These are phyloP conservation scores for Atalantia buxifolia DNA, from an alignment of 345 rosid genomes.

Conservation along the genomic window DNA sequence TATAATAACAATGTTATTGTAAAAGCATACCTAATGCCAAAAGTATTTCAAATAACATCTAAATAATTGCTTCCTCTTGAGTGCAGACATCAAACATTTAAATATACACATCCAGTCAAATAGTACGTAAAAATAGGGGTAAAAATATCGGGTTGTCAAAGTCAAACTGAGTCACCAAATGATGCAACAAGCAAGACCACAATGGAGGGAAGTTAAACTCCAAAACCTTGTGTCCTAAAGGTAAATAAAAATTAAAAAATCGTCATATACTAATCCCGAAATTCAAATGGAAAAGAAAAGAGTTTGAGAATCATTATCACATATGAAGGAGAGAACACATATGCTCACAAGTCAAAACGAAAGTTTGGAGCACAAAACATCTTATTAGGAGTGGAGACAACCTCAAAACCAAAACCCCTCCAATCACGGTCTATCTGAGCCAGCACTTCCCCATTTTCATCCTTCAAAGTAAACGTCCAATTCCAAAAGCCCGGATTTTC, in stretches of 20 bases:
- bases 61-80: not conserved
- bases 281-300: no score
- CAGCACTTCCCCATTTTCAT: slow-evolving; percentile 64
- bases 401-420: slow-evolving; percentile 99
- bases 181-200: not conserved
- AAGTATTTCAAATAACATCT: not conserved
- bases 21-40: not conserved
- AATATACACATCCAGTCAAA: not conserved
- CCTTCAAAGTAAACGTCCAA: slow-evolving; percentile 97
- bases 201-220: not conserved
- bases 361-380: not conserved
- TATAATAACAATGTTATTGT: not conserved
- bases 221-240: not conserved
- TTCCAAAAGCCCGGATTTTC: slow-evolving; percentile 97
- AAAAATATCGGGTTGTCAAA: not conserved
- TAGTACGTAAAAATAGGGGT: not conserved
- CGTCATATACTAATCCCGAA: no score
- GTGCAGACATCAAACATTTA: not conserved
- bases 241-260: not conserved
- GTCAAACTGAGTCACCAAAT: not conserved
- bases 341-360: not conserved
- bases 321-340: not conserved
- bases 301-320: not conserved
- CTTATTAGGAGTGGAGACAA: slow-evolving; percentile 16
- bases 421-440: slow-evolving; percentile 92